Conservation (phyloP, 495 filamentous ascomycete species). For the Xylaria telfairii region DNA sequence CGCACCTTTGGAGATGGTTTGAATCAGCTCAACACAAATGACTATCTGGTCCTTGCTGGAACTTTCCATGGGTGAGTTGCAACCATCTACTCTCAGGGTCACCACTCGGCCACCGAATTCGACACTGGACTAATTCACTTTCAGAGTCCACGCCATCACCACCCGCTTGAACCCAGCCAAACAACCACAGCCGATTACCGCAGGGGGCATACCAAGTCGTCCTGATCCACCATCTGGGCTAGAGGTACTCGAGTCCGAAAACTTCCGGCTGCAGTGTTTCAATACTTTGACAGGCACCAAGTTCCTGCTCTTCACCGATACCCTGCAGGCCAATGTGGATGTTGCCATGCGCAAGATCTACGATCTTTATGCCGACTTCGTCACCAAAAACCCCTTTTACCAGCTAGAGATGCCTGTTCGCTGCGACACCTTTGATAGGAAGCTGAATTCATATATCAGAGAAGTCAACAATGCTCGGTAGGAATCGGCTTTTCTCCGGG, state of each 20-base stretch:
- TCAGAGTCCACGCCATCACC: conserved; percentile 88
- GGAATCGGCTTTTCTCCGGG: conserved; percentile 19
- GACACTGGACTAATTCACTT: background rate
- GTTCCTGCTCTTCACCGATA: conserved; percentile 94
- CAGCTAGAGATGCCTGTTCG: conserved; percentile 96
- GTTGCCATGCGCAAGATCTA: conserved; percentile 81
- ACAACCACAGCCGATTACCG: conserved; percentile 54
- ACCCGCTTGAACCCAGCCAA: conserved; percentile 73
- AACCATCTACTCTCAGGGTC: background rate
- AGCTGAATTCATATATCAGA: conserved; percentile 74
- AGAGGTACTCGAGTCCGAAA: conserved; percentile 87
- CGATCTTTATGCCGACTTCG: conserved; percentile 94
- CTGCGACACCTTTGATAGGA: conserved; percentile 92
- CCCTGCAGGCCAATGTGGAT: conserved; percentile 86
- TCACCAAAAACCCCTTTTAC: conserved; percentile 99
- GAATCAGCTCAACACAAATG: conserved; percentile 87
- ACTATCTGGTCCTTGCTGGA: conserved; percentile 95
- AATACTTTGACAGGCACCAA: conserved; percentile 93
- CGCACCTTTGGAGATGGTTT: conserved; percentile 84
- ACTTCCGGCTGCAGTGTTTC: conserved; percentile 94
- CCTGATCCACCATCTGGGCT: conserved; percentile 72
- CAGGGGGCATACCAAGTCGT: conserved; percentile 47
- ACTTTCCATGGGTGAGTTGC: conserved; percentile 86
- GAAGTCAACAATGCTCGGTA: conserved; percentile 58
- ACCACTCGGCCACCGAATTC: background rate